phyloP scores from a whole-genome alignment of 805 yeast genomes.

The Spathaspora passalidarum region DNA sequence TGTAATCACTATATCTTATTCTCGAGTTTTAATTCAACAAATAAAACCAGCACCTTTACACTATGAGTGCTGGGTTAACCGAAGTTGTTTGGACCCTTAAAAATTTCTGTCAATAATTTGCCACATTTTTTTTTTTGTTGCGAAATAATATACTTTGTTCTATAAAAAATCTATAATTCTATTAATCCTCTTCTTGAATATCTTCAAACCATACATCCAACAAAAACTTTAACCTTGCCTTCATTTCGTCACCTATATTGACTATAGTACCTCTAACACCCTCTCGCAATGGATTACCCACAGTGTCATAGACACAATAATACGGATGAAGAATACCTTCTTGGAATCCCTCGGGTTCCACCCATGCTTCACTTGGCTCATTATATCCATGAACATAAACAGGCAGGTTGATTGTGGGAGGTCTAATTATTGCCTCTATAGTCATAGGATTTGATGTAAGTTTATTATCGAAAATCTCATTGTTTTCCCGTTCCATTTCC shows the following conservation, averaged over 20 bases:
- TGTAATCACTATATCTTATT: too few relatives aligned
- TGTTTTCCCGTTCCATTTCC: not conserved
- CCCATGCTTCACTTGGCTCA: slow-evolving; percentile 30
- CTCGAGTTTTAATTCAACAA: too few relatives aligned
- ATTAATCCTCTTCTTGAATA: not conserved
- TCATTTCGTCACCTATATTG: slow-evolving; percentile 12
- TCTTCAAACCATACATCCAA: slow-evolving; percentile 24
- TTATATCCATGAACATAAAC: slow-evolving; percentile 13
- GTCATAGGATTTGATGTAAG: slow-evolving; percentile 20
- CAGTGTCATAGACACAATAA: slow-evolving; percentile 34
- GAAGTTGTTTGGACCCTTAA: too few relatives aligned
- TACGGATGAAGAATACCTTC: slow-evolving; percentile 18
- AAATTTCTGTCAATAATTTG: not conserved
- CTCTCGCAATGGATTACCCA: slow-evolving; percentile 20
- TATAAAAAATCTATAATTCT: not conserved
- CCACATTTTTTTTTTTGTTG: not conserved
- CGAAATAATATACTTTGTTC: not conserved
- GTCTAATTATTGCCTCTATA: slow-evolving; percentile 22
- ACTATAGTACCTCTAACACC: slow-evolving; percentile 17
- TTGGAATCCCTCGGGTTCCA: slow-evolving; percentile 5
- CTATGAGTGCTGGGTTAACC: too few relatives aligned
- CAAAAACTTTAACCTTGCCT: slow-evolving; percentile 14
- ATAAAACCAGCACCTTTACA: too few relatives aligned
- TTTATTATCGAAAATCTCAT: slow-evolving; percentile 7
- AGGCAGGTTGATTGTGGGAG: slow-evolving; percentile 19